Conservation (phyloP, 805 yeast genomes). For the Ogataea wickerhamii region DNA sequence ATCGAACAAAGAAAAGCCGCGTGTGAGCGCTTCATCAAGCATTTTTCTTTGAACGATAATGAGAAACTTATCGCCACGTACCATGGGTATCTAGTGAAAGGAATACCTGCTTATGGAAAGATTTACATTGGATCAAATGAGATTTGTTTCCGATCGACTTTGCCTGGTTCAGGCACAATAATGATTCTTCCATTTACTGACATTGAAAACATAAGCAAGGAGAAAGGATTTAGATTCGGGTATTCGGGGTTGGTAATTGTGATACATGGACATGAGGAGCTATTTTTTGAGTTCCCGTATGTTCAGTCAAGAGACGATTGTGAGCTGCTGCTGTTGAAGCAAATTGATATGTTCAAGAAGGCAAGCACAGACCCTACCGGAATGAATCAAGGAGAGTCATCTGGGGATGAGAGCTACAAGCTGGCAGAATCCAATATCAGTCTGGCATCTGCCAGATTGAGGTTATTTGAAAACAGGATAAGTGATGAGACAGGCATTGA, state of each 20-base stretch:
- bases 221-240: slow-evolving; percentile 64
- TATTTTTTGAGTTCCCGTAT: slow-evolving; percentile 73
- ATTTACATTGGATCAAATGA: slow-evolving; percentile 64
- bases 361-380: slow-evolving; percentile 7
- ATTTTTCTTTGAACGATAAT: slow-evolving; percentile 57
- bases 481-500: slow-evolving; percentile 57
- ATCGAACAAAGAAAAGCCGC: slow-evolving; percentile 43
- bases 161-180: slow-evolving; percentile 73
- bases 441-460: slow-evolving; percentile 55
- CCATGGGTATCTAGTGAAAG: slow-evolving; percentile 62
- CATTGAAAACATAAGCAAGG: slow-evolving; percentile 64
- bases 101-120: slow-evolving; percentile 81
- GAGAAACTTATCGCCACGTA: slow-evolving; percentile 63
- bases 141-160: slow-evolving; percentile 75
- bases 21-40: slow-evolving; percentile 55
- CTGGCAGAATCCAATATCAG: slow-evolving; percentile 28
- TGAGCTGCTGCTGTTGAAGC: slow-evolving; percentile 48
- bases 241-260: slow-evolving; percentile 69
- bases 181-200: slow-evolving; percentile 81
- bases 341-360: slow-evolving; percentile 42
- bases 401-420: slow-evolving; percentile 30
- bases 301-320: slow-evolving; percentile 69
- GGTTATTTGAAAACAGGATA: slow-evolving; percentile 64
- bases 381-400: slow-evolving; percentile 10
- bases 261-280: slow-evolving; percentile 70